A percentile compares a stretch with the other conserved stretches of the same genome.
phyloP scores from a whole-genome alignment of 176 grass and related monocot species.

The Bromus sterilis region DNA sequence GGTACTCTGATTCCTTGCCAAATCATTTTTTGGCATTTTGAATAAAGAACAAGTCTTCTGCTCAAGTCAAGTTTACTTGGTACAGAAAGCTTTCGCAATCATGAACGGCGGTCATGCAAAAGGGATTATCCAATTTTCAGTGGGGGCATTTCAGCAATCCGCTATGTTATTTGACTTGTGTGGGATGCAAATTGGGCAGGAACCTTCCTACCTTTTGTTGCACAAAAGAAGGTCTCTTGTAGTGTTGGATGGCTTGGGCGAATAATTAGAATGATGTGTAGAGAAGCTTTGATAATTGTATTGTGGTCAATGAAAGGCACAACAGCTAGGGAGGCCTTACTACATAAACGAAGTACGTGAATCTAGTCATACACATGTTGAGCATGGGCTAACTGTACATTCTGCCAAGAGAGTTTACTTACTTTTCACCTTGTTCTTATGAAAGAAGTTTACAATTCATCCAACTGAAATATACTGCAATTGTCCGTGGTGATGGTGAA shows the following conservation, averaged over 20 bases:
- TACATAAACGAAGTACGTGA: slow-evolving; percentile 1
- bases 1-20: slow-evolving; percentile 9
- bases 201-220: slow-evolving; percentile 13
- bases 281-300: slow-evolving; percentile 1
- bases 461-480: slow-evolving; percentile 9
- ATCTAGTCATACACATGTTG: not conserved
- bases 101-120: slow-evolving; percentile 10
- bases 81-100: not conserved
- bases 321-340: not conserved
- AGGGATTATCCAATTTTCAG: slow-evolving; percentile 11
- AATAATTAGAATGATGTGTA: slow-evolving; percentile 7
- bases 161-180: slow-evolving; percentile 33
- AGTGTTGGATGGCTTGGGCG: slow-evolving; percentile 1
- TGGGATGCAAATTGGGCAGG: slow-evolving; percentile 7
- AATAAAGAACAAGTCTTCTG: slow-evolving; percentile 5
- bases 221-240: not conserved
- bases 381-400: not conserved
- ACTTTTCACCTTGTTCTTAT: not conserved
- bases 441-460: not conserved
- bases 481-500: not conserved
- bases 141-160: not conserved
- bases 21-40: slow-evolving; percentile 6
- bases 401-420: not conserved
- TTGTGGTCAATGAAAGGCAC: slow-evolving; percentile 12
- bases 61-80: slow-evolving; percentile 2